These are phyloP conservation scores for Bisporella sp. DNA, from an alignment of 2,329 filamentous ascomycete species.

Conservation along the genomic window DNA sequence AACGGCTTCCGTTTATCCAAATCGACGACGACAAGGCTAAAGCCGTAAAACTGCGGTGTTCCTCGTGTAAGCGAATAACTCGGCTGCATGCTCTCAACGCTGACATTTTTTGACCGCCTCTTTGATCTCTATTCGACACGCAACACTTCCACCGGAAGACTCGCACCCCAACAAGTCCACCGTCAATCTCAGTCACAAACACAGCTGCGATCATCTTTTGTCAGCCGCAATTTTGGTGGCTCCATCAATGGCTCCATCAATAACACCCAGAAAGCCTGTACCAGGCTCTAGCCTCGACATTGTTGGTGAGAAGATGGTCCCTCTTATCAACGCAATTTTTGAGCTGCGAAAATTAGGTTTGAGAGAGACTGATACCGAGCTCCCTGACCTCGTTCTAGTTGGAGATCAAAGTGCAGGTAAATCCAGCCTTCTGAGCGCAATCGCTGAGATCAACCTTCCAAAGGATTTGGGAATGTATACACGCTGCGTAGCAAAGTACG, in stretches of 20 bases:
- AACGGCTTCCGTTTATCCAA: slow-evolving; percentile 3
- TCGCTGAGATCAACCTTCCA: slow-evolving; percentile 65
- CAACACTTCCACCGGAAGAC: neutral
- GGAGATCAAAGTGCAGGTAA: slow-evolving; percentile 85
- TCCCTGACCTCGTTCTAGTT: slow-evolving; percentile 76
- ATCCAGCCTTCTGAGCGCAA: slow-evolving; percentile 56
- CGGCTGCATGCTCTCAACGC: neutral
- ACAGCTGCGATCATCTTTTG: neutral
- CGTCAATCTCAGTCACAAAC: neutral
- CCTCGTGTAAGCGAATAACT: slow-evolving; percentile 4
- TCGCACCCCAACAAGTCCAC: no score
- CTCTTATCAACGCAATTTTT: slow-evolving; percentile 58
- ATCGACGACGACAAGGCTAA: neutral
- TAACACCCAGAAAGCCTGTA: no score
- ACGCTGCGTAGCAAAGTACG: slow-evolving; percentile 61
- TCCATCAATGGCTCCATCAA: neutral
- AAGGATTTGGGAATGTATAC: slow-evolving; percentile 69
- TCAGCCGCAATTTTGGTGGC: neutral
- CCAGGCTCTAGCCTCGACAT: slow-evolving; percentile 35
- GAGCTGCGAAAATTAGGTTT: slow-evolving; percentile 68
- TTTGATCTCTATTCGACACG: neutral
- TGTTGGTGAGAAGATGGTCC: slow-evolving; percentile 57
- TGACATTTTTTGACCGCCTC: neutral
- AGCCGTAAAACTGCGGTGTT: slow-evolving; percentile 2
- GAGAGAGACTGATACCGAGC: slow-evolving; percentile 54